These are phyloP conservation scores for Cryomyces minteri DNA, from an alignment of 495 filamentous ascomycete genomes.

Conservation along the genomic window DNA sequence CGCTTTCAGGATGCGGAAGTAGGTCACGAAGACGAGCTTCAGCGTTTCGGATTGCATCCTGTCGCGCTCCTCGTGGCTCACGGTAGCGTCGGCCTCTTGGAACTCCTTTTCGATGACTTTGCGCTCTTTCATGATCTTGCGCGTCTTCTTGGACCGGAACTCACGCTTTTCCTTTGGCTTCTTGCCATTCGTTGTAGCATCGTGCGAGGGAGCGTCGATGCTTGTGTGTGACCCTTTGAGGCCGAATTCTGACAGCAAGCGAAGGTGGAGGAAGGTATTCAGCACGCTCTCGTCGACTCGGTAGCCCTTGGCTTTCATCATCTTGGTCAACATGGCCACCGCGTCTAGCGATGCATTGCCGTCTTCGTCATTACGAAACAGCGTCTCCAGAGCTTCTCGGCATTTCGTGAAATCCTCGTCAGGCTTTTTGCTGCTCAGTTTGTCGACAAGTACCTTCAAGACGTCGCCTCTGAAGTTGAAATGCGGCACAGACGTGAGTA, in stretches of 20 bases:
- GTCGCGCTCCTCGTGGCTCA: constrained; percentile 81
- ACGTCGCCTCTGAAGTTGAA: constrained; percentile 90
- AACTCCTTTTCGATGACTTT: constrained; percentile 85
- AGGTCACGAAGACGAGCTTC: constrained; percentile 85
- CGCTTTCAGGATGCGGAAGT: constrained; percentile 84
- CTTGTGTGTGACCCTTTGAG: constrained; percentile 59
- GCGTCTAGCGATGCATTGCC: constrained; percentile 75
- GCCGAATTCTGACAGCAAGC: constrained; percentile 71
- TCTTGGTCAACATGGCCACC: constrained; percentile 67
- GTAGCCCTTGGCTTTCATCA: constrained; percentile 80
- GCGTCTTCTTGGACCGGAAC: constrained; percentile 56
- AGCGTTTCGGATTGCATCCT: constrained; percentile 83
- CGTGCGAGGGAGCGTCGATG: constrained; percentile 34
- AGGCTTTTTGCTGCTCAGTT: constrained; percentile 46
- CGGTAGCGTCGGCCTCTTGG: constrained; percentile 74
- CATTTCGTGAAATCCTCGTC: constrained; percentile 66
- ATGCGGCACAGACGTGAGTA: constrained; percentile 68
- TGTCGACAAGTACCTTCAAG: constrained; percentile 68
- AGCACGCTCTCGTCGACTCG: constrained; percentile 65
- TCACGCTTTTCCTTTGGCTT: constrained; percentile 55
- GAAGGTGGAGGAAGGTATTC: constrained; percentile 79
- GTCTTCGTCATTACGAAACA: constrained; percentile 79
- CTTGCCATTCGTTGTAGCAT: constrained; percentile 29
- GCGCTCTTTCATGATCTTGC: constrained; percentile 61
- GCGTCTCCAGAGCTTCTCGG: constrained; percentile 53